Evolutionary conservation across 768 basidiomycete genomes (phyloP), one percentile per base, ranked within the genome.

Genomic region (Russula olivacea): DNA sequence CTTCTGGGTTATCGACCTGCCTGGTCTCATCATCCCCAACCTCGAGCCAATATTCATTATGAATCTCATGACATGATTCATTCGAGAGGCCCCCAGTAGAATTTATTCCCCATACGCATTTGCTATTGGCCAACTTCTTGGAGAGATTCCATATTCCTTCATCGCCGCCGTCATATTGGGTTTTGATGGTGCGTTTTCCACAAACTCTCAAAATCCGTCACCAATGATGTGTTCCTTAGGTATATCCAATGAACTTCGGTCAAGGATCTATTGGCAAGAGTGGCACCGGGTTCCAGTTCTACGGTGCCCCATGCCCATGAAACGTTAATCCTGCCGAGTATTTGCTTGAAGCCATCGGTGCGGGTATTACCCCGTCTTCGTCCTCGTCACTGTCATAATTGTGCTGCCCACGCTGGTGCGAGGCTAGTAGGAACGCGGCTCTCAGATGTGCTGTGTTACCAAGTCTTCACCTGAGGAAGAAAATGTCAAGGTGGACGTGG

Each of bases 31-130:
- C 63, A 88, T 94, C 79, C 75, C 83, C 1, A 91, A 91, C 71
- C 84, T 90, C 51, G 88, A 91, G 73, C 92, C 93, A 0, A 72
- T 89, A 74, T 96, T 91, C 76, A 87, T 95, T 68, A 74, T 83
- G 72, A 87, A 88, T 66, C 76, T 91, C 71, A 74, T 76, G 72
- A 67, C 70, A 67, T n/a, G n/a, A n/a, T 70, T 54, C 21, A 58
- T 66, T 53, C 65, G 63, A 79, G 92, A 94, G 75, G 80, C 91
- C 0, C 89, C 87, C 2, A 90, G 89, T 75, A 83, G 89, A 65
- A 93, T 95, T 69, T 94, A 94, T 74, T 89, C 87, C 0, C 87
- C 91, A 0, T 86, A 85, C 61, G 89, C 92, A 32, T 95, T 95
- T 71, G 89, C 92, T 21, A 80, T 89, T 38, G 85, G 86, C 3